Base-by-base conservation (phyloP, 106 monocot species). In the Cymbidium sinense region DNA sequence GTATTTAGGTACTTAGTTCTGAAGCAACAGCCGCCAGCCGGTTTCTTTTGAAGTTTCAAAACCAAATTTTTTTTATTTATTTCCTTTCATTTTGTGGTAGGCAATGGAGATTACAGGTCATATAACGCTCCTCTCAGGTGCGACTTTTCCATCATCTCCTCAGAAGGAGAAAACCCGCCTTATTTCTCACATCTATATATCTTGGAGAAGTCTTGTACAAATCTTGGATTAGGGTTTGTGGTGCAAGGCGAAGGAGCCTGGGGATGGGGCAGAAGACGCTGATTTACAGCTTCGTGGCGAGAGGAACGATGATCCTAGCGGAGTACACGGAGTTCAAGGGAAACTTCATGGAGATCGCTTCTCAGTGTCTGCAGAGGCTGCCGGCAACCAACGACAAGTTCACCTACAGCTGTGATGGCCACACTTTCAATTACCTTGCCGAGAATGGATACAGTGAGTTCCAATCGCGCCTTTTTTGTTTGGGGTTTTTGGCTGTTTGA, bases 261-360 rank as follows among this genome's bases (percentile, higher is more conserved):
- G 73, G 78, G 69, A 85, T 85, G 85, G 73, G 54, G 73, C 79
- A 86, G 47, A 65, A 79, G 55, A 73, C 79, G 37, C 58, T 86
- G 76, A 82, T 86, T 76, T 86, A 86, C 54, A 86, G 86, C 79
- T 86, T 86, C 75, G 86, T 86, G 58, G 86, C 82, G 9, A 58
- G 86, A 58, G 86, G 86, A 25, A 82, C 78, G 76, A 74, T 81
- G 77, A 77, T 87, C 74, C 81, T 87, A 8, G 87, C 87, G 36
- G 83, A 87, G 78, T 87, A 78, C 83, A 87, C 87, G 37, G 87
- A 87, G 61, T 87, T 87, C 87, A 83, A 74, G 28, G 87, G 87
- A 2, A 87, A 87, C 64, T 87, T 87, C 87, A 83, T 69, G 37
- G 62, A 75, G 70, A 83, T 87, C 69, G 83, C 87, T 2, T 80